Conservation (phyloP, 345 rosid genomes). For the Ailanthus altissimus region DNA sequence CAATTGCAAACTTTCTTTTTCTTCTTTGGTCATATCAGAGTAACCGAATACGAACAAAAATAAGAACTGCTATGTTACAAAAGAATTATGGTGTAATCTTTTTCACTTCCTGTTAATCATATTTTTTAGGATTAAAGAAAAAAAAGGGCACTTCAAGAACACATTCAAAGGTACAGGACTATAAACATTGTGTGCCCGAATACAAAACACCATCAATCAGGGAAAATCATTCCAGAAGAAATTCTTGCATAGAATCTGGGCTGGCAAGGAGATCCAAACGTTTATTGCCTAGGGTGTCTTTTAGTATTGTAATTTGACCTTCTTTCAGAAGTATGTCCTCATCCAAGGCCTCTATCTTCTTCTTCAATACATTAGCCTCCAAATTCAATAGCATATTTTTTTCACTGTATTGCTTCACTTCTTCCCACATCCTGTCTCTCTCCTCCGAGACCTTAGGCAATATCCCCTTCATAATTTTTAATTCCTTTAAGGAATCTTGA, state of each 20-base stretch:
- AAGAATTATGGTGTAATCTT: conserved; percentile 14
- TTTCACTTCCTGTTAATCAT: conserved; percentile 8
- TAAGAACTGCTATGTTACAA: conserved; percentile 15
- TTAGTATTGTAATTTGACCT: conserved; percentile 87
- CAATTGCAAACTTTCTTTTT: not conserved
- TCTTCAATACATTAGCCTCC: conserved; percentile 63
- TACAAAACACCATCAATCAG: not conserved
- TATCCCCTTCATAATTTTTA: conserved; percentile 45
- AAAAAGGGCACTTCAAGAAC: conserved; percentile 9
- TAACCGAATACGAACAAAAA: conserved; percentile 17
- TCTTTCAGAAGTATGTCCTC: conserved; percentile 83
- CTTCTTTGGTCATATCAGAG: conserved; percentile 16
- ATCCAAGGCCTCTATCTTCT: conserved; percentile 67
- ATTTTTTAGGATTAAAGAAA: conserved; percentile 8
- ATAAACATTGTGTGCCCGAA: conserved; percentile 30
- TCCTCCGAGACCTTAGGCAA: conserved; percentile 71
- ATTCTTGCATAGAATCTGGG: conserved; percentile 46
- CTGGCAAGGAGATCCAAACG: conserved; percentile 59
- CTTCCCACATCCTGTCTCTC: conserved; percentile 86
- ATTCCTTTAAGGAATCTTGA: conserved; percentile 65
- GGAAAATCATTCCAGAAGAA: conserved; percentile 30
- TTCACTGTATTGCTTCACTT: conserved; percentile 77
- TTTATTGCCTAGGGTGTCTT: conserved; percentile 62
- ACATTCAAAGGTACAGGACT: conserved; percentile 26
- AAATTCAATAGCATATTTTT: conserved; percentile 80